Percentiles rank a stretch among this genome's conserved stretches.
Conservation (phyloP, 371 early-diverging fungal genomes). For the Rhizopus delemar region DNA sequence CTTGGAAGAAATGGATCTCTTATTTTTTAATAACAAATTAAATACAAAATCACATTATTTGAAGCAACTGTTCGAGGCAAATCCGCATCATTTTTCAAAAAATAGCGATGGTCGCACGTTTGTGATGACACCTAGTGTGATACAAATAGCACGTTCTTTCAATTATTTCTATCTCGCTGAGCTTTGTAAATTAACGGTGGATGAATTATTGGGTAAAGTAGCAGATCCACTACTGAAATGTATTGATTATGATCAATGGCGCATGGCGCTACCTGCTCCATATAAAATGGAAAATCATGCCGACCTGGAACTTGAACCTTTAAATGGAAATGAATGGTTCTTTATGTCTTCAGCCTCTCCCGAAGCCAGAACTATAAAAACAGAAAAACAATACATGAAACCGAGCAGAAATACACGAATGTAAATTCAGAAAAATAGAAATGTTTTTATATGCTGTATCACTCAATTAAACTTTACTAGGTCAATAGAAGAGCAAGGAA, state of each 20-base stretch:
- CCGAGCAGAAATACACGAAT: neutral
- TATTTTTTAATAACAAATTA: conserved; percentile 14
- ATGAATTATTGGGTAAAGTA: conserved; percentile 31
- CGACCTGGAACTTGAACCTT: conserved; percentile 15
- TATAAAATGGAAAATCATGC: neutral
- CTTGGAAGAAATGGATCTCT: conserved; percentile 23
- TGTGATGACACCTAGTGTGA: conserved; percentile 20
- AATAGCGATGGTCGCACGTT: conserved; percentile 15
- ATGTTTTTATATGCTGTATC: neutral
- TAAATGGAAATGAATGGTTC: conserved; percentile 19
- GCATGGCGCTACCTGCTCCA: neutral
- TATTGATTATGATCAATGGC: conserved; percentile 21
- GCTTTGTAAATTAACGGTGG: conserved; percentile 31
- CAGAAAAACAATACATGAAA: conserved; percentile 1
- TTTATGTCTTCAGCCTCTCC: neutral
- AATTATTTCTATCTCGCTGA: conserved; percentile 36
- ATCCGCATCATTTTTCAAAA: conserved; percentile 20
- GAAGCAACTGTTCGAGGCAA: conserved; percentile 11
- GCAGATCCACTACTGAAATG: conserved; percentile 33
- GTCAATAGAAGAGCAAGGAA: neutral
- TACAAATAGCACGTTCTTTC: conserved; percentile 30
- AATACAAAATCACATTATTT: conserved; percentile 10
- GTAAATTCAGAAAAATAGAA: neutral
- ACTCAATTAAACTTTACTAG: neutral
- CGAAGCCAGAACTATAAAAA: neutral